phyloP scores from a whole-genome alignment of 1,284 basidiomycete species.

The Ceratobasidium sp. region DNA sequence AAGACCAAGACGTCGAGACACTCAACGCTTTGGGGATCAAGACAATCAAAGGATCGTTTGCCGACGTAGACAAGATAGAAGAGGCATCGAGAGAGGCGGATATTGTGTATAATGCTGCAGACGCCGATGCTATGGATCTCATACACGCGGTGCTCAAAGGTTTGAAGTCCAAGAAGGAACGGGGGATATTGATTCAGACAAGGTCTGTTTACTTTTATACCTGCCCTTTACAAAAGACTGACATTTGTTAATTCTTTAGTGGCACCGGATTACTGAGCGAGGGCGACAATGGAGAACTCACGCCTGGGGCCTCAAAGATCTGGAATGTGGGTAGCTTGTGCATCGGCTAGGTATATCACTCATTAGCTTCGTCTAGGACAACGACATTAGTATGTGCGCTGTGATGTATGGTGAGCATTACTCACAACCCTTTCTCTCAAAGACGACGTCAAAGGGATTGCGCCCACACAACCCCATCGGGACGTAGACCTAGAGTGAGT shows the following conservation, averaged over 20 bases:
- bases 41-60: constrained; percentile 53
- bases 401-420: neutral
- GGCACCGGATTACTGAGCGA: constrained; percentile 58
- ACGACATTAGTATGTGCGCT: constrained; percentile 46
- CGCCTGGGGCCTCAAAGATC: constrained; percentile 41
- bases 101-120: constrained; percentile 56
- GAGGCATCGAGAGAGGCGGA: constrained; percentile 55
- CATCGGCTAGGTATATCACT: neutral
- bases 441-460: constrained; percentile 48
- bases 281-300: constrained; percentile 47
- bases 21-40: constrained; percentile 53
- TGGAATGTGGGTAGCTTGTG: constrained; percentile 49
- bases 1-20: constrained; percentile 53
- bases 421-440: constrained; percentile 18
- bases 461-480: constrained; percentile 54
- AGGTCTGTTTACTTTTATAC: constrained; percentile 45
- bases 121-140: constrained; percentile 56
- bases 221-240: neutral
- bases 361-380: constrained; percentile 29
- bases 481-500: constrained; percentile 53
- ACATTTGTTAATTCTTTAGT: constrained; percentile 25
- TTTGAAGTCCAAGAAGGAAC: constrained; percentile 55
- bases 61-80: constrained; percentile 53
- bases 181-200: constrained; percentile 58
- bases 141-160: constrained; percentile 57